Base-by-base conservation (phyloP, 306 rosid species). In the Corylus avellana region DNA sequence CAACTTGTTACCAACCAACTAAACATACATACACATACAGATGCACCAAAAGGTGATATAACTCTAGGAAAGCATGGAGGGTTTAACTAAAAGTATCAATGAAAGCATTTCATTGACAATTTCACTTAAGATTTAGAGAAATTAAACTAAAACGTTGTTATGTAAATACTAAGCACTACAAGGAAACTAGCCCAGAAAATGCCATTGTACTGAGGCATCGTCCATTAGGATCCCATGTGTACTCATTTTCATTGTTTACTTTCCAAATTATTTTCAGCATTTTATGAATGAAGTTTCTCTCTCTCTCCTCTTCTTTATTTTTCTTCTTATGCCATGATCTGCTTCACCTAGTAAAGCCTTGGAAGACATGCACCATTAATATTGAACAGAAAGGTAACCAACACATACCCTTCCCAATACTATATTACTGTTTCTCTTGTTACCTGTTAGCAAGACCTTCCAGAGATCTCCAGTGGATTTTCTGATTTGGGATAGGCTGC, bases 381-480 rank as follows among this genome's bases (percentile, higher is more conserved):
- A 72, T 12, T 48, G 47, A 72, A 51, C 63, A 72, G 35, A 81
- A 81, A 50, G 53, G 70, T 8, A 68, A 70, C n/a, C 56, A 77
- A 61, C 75, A 80, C 58, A 72, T 7, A 54, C 70, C 62, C 63
- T 55, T 69, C 72, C 59, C 56, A 57, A 55, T 57, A 37, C 64
- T 11, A 63, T 50, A 47, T 68, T 46, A 48, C 56, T 14, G 42
- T 70, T 68, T 67, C 64, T 68, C 64, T 72, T 35, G n/a, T 61
- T 84, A 92, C 97, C 97, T 91, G 94, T 93, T 95, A 16, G 94
- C 93, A 80, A 96, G 98, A 84, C 98, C 99, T 83, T 93, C 97
- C 85, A 91, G 78, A 49, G 99, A 91, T 82, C 96, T 90, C 98
- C 99, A 93, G 81, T 93, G 98, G 72, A 96, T 93, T 84, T 93